Evolutionary conservation across 2,329 filamentous ascomycete genomes (phyloP), one percentile per base, ranked within the genome.

Genomic region (Trichoderma polysporum): DNA sequence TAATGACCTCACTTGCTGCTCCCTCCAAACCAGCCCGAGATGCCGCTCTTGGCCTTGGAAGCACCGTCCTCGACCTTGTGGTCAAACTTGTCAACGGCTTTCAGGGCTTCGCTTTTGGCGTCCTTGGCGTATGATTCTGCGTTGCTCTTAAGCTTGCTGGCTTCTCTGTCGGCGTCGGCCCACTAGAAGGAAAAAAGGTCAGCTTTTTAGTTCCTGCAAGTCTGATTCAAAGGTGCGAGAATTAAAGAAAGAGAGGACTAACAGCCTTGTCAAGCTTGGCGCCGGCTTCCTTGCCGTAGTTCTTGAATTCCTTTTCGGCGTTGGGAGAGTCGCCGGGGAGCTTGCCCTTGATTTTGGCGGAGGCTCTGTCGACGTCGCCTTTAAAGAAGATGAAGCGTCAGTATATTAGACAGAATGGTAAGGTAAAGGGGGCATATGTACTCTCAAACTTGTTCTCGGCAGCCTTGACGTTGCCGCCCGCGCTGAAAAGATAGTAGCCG

Each of bases 401-500:
- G 58, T 60, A 68, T 33, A 47, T 7, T 12, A 22, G 12, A 17
- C 2, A 8, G 5, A 1, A 4, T 25, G 12, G 3, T 17, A 15
- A 25, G 12, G 13, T 25, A 2, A 10, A 39, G 4, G 8, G 25
- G 2, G 4, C 9, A 31, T 45, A 69, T 88, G 53, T 82, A 97
- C 94, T 87, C 83, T 97, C 91, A 72, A 91, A 86, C 79, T 95
- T 85, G 84, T 94, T 91, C 85, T 93, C 88, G n/a, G 94, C 94
- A 58, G 86, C 88, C 79, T 91, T 92, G 60, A 92, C 85, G 78
- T 88, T 86, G 67, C 94, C 94, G 69, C 94, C 94, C 17, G 94
- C 91, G 60, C 81, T 85, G 84, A 97, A 99, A 70, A 98, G 86
- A 83, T 98, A 98, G 85, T 97, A 98, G 50, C 91, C 93, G 67